Percentiles rank a stretch among this genome's conserved stretches.
These are phyloP conservation scores for Colletotrichum tabaci DNA, from an alignment of 2,329 filamentous ascomycete genomes.

Conservation along the genomic window DNA sequence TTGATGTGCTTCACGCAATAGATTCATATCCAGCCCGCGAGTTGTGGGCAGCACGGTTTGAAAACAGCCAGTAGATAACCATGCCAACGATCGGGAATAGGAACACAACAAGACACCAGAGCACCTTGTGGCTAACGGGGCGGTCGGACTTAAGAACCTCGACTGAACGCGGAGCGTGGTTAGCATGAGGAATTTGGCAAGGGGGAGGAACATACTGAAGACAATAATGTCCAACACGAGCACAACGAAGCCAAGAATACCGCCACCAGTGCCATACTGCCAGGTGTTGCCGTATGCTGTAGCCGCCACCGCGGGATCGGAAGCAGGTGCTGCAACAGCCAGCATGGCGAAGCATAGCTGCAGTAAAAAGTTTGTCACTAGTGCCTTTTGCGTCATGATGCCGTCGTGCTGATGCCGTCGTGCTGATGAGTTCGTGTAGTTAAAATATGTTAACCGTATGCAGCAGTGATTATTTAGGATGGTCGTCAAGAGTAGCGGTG, in stretches of 20 bases:
- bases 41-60: constrained; percentile 71
- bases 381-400: constrained; percentile 16
- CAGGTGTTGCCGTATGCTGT: constrained; percentile 60
- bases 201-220: constrained; percentile 64
- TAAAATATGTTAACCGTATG: background rate
- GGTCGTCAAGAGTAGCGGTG: background rate
- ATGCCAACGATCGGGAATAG: constrained; percentile 75
- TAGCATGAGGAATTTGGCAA: background rate
- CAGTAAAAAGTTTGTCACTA: constrained; percentile 60
- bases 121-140: constrained; percentile 68
- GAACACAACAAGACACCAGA: constrained; percentile 76
- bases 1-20: constrained; percentile 48
- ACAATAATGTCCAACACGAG: constrained; percentile 75
- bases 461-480: background rate
- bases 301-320: constrained; percentile 61
- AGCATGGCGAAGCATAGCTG: constrained; percentile 67
- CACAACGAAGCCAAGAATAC: constrained; percentile 73
- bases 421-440: background rate
- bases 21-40: constrained; percentile 69
- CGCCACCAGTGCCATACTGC: constrained; percentile 74
- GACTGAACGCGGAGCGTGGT: constrained; percentile 58
- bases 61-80: constrained; percentile 76
- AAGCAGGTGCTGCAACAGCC: constrained; percentile 65
- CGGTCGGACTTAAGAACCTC: constrained; percentile 77
- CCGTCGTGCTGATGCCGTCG: background rate